phyloP scores from a whole-genome alignment of 352 stramenopile genomes.

The Plasmopara halstedii region DNA sequence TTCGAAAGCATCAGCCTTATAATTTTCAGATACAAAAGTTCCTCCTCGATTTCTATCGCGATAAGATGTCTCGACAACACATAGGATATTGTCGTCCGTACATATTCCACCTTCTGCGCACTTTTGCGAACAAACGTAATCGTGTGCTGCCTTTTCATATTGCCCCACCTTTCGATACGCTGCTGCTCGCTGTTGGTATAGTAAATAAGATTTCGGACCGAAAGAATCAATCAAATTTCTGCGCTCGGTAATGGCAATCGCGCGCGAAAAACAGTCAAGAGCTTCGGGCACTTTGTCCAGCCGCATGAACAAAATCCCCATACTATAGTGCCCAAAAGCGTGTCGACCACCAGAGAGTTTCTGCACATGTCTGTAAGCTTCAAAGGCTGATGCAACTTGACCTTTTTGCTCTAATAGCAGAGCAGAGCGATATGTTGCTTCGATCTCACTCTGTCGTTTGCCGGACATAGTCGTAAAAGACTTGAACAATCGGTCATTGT shows the following conservation, averaged over 20 bases:
- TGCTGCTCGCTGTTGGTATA: slow-evolving; percentile 46
- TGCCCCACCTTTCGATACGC: slow-evolving; percentile 49
- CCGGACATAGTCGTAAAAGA: slow-evolving; percentile 22
- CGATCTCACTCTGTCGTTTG: slow-evolving; percentile 8
- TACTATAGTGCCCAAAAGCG: slow-evolving; percentile 45
- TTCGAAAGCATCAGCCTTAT: background rate
- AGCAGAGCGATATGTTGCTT: slow-evolving; percentile 41
- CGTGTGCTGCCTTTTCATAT: slow-evolving; percentile 52
- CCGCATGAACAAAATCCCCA: slow-evolving; percentile 48
- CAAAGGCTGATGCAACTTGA: slow-evolving; percentile 17
- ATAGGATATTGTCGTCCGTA: slow-evolving; percentile 3
- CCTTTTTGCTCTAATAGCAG: slow-evolving; percentile 43
- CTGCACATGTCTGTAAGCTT: slow-evolving; percentile 31
- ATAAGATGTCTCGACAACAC: slow-evolving; percentile 16
- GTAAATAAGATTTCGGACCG: slow-evolving; percentile 15
- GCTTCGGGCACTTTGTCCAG: slow-evolving; percentile 25
- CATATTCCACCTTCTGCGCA: background rate
- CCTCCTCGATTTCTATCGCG: slow-evolving; percentile 1
- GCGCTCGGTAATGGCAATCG: slow-evolving; percentile 28
- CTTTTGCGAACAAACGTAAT: slow-evolving; percentile 29
- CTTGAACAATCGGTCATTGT: slow-evolving; percentile 33
- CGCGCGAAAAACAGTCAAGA: slow-evolving; percentile 34
- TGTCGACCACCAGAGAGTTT: slow-evolving; percentile 17
- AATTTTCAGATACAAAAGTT: background rate
- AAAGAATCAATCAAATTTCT: slow-evolving; percentile 1